Percentiles rank a stretch among this genome's conserved stretches.
phyloP scores from a whole-genome alignment of 1,139 yeast genomes.

The Pneumocystis carinii region DNA sequence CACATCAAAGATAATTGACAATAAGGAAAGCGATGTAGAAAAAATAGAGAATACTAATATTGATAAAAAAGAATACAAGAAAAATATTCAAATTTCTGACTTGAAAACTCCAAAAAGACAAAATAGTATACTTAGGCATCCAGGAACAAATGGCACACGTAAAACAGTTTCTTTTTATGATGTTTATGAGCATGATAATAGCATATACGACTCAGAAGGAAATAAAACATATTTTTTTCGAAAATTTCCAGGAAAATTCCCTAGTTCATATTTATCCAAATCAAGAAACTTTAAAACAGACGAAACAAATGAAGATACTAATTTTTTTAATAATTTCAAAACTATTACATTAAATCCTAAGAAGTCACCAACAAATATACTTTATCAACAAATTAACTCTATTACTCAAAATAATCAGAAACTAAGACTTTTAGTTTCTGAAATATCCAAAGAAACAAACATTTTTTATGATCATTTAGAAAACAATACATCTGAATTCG shows the following conservation, averaged over 20 bases:
- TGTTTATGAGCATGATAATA: neutral
- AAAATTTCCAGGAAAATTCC: neutral
- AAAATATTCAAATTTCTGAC: neutral
- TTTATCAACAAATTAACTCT: neutral
- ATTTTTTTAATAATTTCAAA: neutral
- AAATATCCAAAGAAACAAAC: neutral
- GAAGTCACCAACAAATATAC: neutral
- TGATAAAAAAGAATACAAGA: neutral
- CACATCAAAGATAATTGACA: neutral
- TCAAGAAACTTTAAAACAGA: neutral
- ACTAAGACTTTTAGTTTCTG: neutral
- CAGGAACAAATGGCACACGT: neutral
- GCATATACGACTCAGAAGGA: neutral
- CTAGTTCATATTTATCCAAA: neutral
- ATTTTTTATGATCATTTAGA: neutral
- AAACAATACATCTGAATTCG: neutral
- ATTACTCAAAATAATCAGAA: neutral
- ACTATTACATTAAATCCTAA: neutral
- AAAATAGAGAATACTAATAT: neutral
- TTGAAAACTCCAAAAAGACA: neutral
- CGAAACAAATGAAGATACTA: neutral
- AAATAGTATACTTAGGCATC: neutral
- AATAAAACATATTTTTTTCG: neutral
- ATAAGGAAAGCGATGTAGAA: neutral
- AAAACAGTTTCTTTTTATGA: neutral